Conservation (phyloP, 192 early-diverging fungal genomes). For the Bifiguratus adelaidae region DNA sequence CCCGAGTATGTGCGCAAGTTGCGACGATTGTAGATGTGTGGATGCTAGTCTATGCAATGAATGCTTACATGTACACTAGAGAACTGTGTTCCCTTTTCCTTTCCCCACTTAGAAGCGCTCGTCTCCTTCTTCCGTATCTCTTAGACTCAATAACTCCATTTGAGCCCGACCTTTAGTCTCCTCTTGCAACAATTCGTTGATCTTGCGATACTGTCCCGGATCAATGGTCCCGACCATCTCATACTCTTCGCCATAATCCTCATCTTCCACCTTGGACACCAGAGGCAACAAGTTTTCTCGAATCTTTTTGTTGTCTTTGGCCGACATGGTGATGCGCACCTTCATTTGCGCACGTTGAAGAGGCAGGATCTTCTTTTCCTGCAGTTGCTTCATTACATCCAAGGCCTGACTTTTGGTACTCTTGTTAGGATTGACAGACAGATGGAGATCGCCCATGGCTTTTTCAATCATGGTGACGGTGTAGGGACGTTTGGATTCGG, state of each 20-base stretch:
- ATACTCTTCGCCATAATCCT: constrained; percentile 70
- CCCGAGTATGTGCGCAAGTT: too few species aligned
- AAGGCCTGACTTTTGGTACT: constrained; percentile 89
- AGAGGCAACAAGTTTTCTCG: constrained; percentile 59
- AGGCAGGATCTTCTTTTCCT: constrained; percentile 81
- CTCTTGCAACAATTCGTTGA: constrained; percentile 74
- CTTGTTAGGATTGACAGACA: constrained; percentile 79
- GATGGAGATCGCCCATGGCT: constrained; percentile 89
- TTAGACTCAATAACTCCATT: constrained; percentile 78
- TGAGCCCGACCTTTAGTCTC: constrained; percentile 85
- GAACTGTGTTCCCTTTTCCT: too few species aligned
- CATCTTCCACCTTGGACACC: constrained; percentile 59
- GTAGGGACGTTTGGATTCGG: constrained; percentile 88
- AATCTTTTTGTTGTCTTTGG: constrained; percentile 83
- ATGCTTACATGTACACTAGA: too few species aligned
- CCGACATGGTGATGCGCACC: constrained; percentile 64
- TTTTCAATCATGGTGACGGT: constrained; percentile 98
- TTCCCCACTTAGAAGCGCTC: constrained; percentile 45
- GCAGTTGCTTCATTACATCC: constrained; percentile 88
- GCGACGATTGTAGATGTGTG: too few species aligned
- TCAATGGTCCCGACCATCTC: constrained; percentile 82
- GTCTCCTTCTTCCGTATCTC: constrained; percentile 63
- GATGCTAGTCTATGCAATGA: too few species aligned
- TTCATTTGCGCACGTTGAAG: constrained; percentile 94
- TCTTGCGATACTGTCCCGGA: constrained; percentile 80